These are phyloP conservation scores for Apophysomyces elegans DNA, from an alignment of 371 early-diverging fungal species.

Conservation along the genomic window DNA sequence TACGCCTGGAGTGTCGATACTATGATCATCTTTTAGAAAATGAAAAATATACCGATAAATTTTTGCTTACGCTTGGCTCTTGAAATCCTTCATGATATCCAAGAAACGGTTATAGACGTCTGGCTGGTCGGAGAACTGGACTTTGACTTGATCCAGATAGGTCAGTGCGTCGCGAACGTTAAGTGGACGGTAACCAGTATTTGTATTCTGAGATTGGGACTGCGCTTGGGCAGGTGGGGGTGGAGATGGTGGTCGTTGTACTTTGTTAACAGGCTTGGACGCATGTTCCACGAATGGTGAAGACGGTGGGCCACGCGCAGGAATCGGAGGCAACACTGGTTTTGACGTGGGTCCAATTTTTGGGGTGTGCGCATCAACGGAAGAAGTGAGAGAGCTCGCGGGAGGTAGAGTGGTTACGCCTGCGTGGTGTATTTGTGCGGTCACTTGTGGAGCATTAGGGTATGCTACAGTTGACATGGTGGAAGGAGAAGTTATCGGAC, in stretches of 20 bases:
- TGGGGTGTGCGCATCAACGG: background rate
- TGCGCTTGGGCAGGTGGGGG: constrained; percentile 7
- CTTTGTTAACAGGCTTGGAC: background rate
- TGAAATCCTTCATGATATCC: constrained; percentile 99
- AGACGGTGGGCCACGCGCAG: constrained; percentile 6
- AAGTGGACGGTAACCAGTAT: constrained; percentile 37
- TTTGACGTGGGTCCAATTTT: constrained; percentile 6
- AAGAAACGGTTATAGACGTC: constrained; percentile 97
- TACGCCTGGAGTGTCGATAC: constrained; percentile 97
- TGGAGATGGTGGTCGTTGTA: constrained; percentile 1
- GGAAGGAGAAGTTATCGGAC: constrained; percentile 8
- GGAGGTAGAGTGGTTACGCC: constrained; percentile 6
- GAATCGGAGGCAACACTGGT: constrained; percentile 6
- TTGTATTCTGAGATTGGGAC: background rate
- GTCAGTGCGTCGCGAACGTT: constrained; percentile 90
- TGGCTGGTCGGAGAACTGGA: constrained; percentile 88
- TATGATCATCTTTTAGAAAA: constrained; percentile 20
- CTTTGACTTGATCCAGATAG: constrained; percentile 97
- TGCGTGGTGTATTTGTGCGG: constrained; percentile 2
- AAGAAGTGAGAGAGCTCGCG: background rate
- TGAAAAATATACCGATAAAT: background rate
- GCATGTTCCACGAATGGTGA: constrained; percentile 5
- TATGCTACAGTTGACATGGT: constrained; percentile 1
- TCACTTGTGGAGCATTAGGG: constrained; percentile 1
- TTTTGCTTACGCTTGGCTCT: constrained; percentile 80